Evolutionary conservation across 2,329 filamentous ascomycete species (phyloP).

Genomic region (Monilinia fructigena): DNA sequence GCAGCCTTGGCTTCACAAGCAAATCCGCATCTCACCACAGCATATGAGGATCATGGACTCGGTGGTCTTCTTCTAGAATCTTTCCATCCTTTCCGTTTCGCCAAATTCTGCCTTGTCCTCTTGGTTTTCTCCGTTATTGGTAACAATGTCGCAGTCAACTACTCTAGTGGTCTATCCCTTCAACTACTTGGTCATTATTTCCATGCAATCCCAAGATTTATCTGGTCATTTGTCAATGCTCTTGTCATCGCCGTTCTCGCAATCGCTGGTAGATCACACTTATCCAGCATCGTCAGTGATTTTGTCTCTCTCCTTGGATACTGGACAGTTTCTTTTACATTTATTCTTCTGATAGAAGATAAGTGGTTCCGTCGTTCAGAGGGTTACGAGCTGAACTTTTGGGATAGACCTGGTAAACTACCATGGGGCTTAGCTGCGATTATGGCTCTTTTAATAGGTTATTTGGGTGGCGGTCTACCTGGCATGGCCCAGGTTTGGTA

Average conservation of each 20-base stretch:
- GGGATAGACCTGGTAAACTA: slow-evolving; percentile 35
- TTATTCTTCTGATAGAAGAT: slow-evolving; percentile 38
- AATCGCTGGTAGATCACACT: slow-evolving; percentile 35
- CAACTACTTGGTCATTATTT: slow-evolving; percentile 39
- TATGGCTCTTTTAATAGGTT: slow-evolving; percentile 34
- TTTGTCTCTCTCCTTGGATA: slow-evolving; percentile 39
- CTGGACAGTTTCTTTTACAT: slow-evolving; percentile 38
- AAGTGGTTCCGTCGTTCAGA: slow-evolving; percentile 32
- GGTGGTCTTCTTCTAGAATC: slow-evolving; percentile 49
- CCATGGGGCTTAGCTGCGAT: slow-evolving; percentile 38
- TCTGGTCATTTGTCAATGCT: slow-evolving; percentile 38
- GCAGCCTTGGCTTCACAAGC: slow-evolving; percentile 40
- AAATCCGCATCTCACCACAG: slow-evolving; percentile 43
- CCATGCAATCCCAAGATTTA: slow-evolving; percentile 40
- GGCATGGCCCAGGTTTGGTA: slow-evolving; percentile 40
- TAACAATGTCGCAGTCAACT: slow-evolving; percentile 39
- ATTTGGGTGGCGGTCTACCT: slow-evolving; percentile 37
- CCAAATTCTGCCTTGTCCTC: slow-evolving; percentile 47
- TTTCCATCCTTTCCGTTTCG: slow-evolving; percentile 48
- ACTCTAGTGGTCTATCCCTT: slow-evolving; percentile 37
- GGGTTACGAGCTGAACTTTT: slow-evolving; percentile 37
- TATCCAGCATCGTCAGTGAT: slow-evolving; percentile 37
- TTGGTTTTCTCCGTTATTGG: slow-evolving; percentile 39
- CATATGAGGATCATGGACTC: slow-evolving; percentile 46
- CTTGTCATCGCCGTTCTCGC: slow-evolving; percentile 36